These are phyloP conservation scores for Diutina rugosa DNA, from an alignment of 1,139 yeast species.

Conservation along the genomic window DNA sequence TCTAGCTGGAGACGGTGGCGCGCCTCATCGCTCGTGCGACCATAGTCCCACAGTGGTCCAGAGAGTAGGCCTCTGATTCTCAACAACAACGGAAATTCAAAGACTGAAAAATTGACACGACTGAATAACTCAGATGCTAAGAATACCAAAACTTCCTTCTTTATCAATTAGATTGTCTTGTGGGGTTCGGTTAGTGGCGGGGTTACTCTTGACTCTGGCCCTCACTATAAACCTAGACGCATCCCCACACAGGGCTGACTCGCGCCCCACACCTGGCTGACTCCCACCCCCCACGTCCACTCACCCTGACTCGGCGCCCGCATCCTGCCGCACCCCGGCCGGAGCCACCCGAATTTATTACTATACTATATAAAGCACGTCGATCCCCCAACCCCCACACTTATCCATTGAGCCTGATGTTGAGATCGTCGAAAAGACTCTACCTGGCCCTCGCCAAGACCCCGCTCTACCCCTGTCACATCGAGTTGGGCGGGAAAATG, in stretches of 20 bases:
- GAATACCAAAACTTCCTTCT: too few species aligned
- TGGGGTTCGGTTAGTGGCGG: neutral
- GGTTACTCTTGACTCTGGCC: neutral
- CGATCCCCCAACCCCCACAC: neutral
- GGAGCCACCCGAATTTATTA: neutral
- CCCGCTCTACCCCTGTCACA: slow-evolving; percentile 72
- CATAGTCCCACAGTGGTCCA: too few species aligned
- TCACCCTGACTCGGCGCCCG: neutral
- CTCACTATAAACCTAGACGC: too few species aligned
- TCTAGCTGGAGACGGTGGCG: too few species aligned
- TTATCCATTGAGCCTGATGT: neutral
- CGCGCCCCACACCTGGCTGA: neutral
- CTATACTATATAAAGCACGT: too few species aligned
- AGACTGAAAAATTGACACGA: too few species aligned
- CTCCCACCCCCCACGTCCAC: neutral
- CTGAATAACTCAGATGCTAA: too few species aligned
- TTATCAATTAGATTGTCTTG: too few species aligned
- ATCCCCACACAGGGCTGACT: neutral
- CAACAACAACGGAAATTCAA: too few species aligned
- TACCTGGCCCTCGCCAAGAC: slow-evolving; percentile 22
- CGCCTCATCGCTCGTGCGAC: too few species aligned
- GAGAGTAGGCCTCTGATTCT: too few species aligned
- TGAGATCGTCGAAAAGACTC: neutral
- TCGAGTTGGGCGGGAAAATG: slow-evolving; percentile 73
- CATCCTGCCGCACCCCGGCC: neutral